phyloP scores from a whole-genome alignment of 371 early-diverging fungal genomes.

The Rhizopus arrhizus region DNA sequence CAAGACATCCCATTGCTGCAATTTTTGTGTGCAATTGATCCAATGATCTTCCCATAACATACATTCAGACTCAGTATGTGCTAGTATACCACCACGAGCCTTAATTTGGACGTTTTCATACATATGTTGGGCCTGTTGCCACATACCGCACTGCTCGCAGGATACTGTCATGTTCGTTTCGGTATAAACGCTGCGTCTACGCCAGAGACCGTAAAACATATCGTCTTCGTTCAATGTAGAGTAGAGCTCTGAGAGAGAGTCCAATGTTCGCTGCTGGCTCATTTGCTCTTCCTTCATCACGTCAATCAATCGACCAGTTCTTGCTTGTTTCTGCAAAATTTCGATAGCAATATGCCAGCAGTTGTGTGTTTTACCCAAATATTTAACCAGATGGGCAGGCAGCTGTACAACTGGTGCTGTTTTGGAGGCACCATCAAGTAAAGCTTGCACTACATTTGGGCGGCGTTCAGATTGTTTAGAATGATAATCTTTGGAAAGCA shows the following conservation, averaged over 20 bases:
- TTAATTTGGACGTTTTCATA: constrained; percentile 95
- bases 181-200: constrained; percentile 86
- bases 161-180: constrained; percentile 96
- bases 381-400: constrained; percentile 92
- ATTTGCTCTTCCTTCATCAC: constrained; percentile 76
- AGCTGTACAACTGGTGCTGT: constrained; percentile 75
- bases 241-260: constrained; percentile 88
- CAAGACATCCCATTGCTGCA: constrained; percentile 99
- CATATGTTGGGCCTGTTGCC: constrained; percentile 89
- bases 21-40: constrained; percentile 85
- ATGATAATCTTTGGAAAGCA: constrained; percentile 93
- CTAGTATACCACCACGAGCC: constrained; percentile 84
- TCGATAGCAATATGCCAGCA: constrained; percentile 92
- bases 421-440: constrained; percentile 80
- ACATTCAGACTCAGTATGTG: constrained; percentile 96
- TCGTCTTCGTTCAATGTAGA: constrained; percentile 80
- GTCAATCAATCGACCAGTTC: constrained; percentile 48
- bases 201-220: constrained; percentile 93
- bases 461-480: constrained; percentile 75
- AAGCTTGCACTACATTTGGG: constrained; percentile 92
- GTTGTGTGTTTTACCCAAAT: constrained; percentile 86
- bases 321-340: constrained; percentile 64
- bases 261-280: constrained; percentile 82
- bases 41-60: constrained; percentile 98
- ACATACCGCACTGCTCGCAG: constrained; percentile 92